These are phyloP conservation scores for Pleurotus giganteus DNA, from an alignment of 768 basidiomycete species.

Conservation along the genomic window DNA sequence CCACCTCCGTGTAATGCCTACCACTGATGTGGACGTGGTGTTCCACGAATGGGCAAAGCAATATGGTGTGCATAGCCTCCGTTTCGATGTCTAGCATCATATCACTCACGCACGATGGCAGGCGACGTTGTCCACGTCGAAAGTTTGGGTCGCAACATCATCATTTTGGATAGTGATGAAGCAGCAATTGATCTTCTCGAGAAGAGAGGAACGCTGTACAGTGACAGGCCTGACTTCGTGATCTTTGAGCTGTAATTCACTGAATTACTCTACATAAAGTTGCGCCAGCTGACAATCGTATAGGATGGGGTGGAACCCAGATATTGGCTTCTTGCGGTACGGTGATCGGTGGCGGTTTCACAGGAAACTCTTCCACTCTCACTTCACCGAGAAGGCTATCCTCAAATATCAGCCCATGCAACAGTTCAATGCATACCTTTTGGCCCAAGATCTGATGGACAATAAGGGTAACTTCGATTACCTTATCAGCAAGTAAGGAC, in stretches of 20 bases:
- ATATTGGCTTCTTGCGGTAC: background rate
- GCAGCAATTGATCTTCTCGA: constrained; percentile 31
- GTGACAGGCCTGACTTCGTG: constrained; percentile 31
- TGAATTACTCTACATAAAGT: background rate
- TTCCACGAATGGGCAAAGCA: constrained; percentile 39
- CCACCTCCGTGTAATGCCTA: constrained; percentile 44
- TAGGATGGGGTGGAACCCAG: constrained; percentile 2
- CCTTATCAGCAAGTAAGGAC: background rate
- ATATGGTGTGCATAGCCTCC: constrained; percentile 36
- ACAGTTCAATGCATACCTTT: background rate
- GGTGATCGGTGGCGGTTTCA: background rate
- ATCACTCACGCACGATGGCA: constrained; percentile 12
- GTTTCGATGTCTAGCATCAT: background rate
- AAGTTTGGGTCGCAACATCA: constrained; percentile 42
- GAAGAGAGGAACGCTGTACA: constrained; percentile 36
- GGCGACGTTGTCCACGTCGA: constrained; percentile 41
- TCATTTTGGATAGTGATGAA: constrained; percentile 44
- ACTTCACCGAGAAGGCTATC: background rate
- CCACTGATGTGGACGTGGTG: constrained; percentile 31
- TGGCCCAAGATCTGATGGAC: background rate
- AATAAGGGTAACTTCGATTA: background rate
- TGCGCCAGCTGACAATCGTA: background rate
- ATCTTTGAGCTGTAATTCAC: background rate
- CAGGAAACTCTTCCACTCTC: constrained; percentile 1
- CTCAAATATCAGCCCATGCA: background rate